Evolutionary conservation across 2,329 filamentous ascomycete genomes (phyloP), one percentile per base, ranked within the genome.

Genomic region (Westerdykella sp.): DNA sequence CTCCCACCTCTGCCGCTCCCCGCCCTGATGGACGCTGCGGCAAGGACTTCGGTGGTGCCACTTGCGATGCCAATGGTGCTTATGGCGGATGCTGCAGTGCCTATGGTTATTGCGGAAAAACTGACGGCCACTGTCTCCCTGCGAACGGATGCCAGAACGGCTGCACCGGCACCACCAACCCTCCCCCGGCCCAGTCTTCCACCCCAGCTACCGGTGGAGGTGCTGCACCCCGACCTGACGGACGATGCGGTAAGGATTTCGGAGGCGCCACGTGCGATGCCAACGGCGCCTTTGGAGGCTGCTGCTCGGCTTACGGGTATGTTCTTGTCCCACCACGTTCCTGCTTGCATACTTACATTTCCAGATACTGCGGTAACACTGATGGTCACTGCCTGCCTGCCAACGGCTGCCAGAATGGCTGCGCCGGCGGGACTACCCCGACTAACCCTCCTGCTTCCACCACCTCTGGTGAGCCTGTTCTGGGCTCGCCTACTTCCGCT

Each of bases 371-470:
- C 42, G 66, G 66, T 23, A 55, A 45, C 34, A 66, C 65, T 23
- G 58, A 65, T 11, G 62, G 54, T 21, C 63, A 69, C 50, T 70
- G 66, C 44, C 55, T 66, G 9, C 48, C 49, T 34, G 56, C 58
- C 30, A 63, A 63, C 42, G 66, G 66, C 39, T 70, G 67, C 52
- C 67, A 69, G 53, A 69, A 58, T 43, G 68, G 67, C 23, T 69
- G 67, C 59, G 57, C 55, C 14, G 62, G 50, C 40, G 47, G 47
- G 22, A 32, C 54, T n/a, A 39, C 52, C 11, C 42, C 30, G 10
- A 60, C 59, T 18, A 54, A 25, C 59, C 62, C 35, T 21, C 60
- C 63, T 16, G 62, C 61, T 0, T 48, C 53, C 2, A 62, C 59
- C 6, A 64, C 58, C 5, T 60, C 61, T 37, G 61, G 61, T 35